Conservation (phyloP, 2,329 filamentous ascomycete genomes). For the Cytospora chrysosperma region DNA sequence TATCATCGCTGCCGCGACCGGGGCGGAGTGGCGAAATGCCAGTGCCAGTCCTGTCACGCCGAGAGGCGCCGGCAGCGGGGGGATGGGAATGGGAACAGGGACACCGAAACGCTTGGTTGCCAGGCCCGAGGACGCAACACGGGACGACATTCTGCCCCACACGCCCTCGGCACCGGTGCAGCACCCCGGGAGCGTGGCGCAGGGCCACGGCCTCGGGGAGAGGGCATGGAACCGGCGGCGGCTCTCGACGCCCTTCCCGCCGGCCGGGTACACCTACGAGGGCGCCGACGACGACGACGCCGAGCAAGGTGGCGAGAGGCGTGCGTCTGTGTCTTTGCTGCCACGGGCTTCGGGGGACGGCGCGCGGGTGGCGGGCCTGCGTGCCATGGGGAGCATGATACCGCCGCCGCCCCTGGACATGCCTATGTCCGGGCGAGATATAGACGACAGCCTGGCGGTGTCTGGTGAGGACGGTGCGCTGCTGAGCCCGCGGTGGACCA, state of each 20-base stretch:
- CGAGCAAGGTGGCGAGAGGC: neutral
- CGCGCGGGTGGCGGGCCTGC: neutral
- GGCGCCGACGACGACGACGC: neutral
- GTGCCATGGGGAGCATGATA: neutral
- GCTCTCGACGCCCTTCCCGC: slow-evolving; percentile 7
- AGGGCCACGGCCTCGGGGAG: slow-evolving; percentile 14
- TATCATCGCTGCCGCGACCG: slow-evolving; percentile 9
- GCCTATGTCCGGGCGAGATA: neutral
- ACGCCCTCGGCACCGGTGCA: slow-evolving; percentile 13
- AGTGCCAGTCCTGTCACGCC: slow-evolving; percentile 50
- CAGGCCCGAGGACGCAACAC: neutral
- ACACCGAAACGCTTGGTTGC: neutral
- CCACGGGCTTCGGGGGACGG: neutral
- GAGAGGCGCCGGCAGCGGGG: slow-evolving; percentile 66
- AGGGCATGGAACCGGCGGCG: slow-evolving; percentile 19
- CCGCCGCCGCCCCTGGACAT: slow-evolving; percentile 4
- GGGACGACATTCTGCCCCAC: neutral
- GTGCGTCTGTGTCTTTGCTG: neutral
- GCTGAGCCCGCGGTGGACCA: neutral
- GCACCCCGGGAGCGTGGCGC: slow-evolving; percentile 10
- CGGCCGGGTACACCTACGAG: neutral
- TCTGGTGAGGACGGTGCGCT: neutral
- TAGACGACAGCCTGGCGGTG: neutral
- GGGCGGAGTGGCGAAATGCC: slow-evolving; percentile 8
- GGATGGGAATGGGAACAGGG: slow-evolving; percentile 61